Evolutionary conservation across 371 early-diverging fungal genomes (phyloP).

Genomic region (Actinomucor elegans): DNA sequence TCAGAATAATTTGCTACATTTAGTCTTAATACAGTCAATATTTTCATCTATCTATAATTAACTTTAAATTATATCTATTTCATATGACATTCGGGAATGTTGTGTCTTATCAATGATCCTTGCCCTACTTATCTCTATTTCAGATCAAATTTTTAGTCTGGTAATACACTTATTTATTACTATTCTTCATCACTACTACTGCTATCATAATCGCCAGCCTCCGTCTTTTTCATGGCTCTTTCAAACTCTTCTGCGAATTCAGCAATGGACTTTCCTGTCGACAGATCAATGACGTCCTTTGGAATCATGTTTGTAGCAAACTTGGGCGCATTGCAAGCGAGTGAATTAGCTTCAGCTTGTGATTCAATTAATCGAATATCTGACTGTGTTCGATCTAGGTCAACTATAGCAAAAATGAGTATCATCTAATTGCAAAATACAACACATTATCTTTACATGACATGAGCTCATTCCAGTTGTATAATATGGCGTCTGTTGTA

Average conservation of each 20-base stretch:
- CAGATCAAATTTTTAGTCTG: too few species aligned
- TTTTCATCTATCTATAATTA: too few species aligned
- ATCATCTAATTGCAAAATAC: neutral
- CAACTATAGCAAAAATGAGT: constrained; percentile 9
- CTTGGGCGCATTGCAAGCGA: constrained; percentile 45
- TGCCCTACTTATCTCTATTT: too few species aligned
- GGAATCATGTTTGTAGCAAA: constrained; percentile 74
- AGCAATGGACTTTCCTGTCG: constrained; percentile 68
- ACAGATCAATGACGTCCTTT: constrained; percentile 75
- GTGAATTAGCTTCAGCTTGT: constrained; percentile 48
- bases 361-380: constrained; percentile 53
- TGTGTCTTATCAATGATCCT: too few species aligned
- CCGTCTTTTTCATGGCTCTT: constrained; percentile 40
- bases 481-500: constrained; percentile 80
- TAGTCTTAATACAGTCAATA: too few species aligned
- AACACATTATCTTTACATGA: constrained; percentile 27
- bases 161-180: too few species aligned
- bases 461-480: constrained; percentile 77
- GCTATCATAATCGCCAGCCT: constrained; percentile 3
- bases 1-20: too few species aligned
- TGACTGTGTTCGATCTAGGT: constrained; percentile 25
- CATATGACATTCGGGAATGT: too few species aligned
- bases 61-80: too few species aligned
- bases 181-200: constrained; percentile 13
- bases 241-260: constrained; percentile 73